Evolutionary conservation across 805 yeast species (phyloP), one percentile per base, ranked within the genome.

Genomic region (Yueomyces sinensis): DNA sequence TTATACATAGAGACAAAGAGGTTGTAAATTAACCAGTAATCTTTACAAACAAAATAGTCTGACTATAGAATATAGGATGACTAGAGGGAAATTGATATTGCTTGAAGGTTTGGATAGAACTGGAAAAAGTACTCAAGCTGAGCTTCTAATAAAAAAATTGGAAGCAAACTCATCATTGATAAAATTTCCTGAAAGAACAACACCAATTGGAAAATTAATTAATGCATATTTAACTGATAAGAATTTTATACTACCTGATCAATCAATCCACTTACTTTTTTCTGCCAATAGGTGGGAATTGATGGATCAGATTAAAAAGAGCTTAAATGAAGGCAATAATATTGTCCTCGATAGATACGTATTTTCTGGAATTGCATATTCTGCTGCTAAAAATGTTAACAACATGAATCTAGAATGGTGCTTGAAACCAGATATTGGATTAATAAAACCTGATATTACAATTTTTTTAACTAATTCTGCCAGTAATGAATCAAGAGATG

Each of bases 241-340:
- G 17, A 37, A 53, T 1, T 68, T 70, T 40, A 41, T 57, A 6
- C 53, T 86, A 15, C 70, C 76, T 14, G 95, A 87, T 49, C 76
- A 84, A 52, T 65, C 94, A 0, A 78, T 86, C 4, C 99, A 91
- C 56, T 62, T 91, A 17, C 60, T 91, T 24, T 91, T 91, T 54
- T 74, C 86, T 44, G 95, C 97, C 1, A 91, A 91, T 49, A 62
- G 99, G 42, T 91, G 99, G 99, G 99, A 91, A 53, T 46, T 73
- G 17, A 68, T 66, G 2, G 55, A 61, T 1, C 52, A 55, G 4
- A 73, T 91, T 4, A 50, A 58, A 9, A 37, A 49, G 1, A 49
- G 61, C 11, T 34, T 53, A 14, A 41, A 52, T 0, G 41, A 52
- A 0, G 95, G 95, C 1, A 51, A 50, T 11, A 65, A 66, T 34